Conservation (phyloP, 306 rosid genomes). For the Pterocarpus macrocarpus region DNA sequence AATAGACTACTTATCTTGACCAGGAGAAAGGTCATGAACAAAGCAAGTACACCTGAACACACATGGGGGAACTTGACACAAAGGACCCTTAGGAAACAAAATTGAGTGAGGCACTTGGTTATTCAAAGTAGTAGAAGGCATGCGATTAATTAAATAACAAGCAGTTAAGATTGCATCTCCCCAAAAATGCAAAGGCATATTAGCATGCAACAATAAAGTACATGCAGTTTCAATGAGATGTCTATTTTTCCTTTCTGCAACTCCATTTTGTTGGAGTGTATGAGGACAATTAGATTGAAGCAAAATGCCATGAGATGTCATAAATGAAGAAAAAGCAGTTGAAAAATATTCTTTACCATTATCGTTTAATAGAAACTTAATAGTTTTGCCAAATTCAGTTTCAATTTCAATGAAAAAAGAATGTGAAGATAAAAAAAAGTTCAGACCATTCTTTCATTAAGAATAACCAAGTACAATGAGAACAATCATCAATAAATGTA, state of each 20-base stretch:
- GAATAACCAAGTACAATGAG: background rate
- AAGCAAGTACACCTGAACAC: background rate
- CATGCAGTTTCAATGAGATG: background rate
- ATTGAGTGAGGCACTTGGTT: background rate
- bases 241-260: too few relatives aligned
- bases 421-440: too few relatives aligned
- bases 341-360: too few relatives aligned
- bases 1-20: background rate
- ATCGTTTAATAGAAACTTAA: too few relatives aligned
- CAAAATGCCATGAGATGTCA: too few relatives aligned
- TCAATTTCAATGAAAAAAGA: too few relatives aligned
- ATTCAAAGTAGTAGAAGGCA: background rate
- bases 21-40: background rate
- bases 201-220: background rate
- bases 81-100: background rate
- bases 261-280: too few relatives aligned
- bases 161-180: background rate
- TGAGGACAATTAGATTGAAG: too few relatives aligned
- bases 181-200: background rate
- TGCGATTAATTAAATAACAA: background rate
- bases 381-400: too few relatives aligned
- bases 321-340: too few relatives aligned
- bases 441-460: background rate
- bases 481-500: background rate
- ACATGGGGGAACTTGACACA: background rate